A percentile compares a stretch with the other conserved stretches of the same genome.
phyloP scores from a whole-genome alignment of 1,139 yeast species.

The Protomyces pachydermus region DNA sequence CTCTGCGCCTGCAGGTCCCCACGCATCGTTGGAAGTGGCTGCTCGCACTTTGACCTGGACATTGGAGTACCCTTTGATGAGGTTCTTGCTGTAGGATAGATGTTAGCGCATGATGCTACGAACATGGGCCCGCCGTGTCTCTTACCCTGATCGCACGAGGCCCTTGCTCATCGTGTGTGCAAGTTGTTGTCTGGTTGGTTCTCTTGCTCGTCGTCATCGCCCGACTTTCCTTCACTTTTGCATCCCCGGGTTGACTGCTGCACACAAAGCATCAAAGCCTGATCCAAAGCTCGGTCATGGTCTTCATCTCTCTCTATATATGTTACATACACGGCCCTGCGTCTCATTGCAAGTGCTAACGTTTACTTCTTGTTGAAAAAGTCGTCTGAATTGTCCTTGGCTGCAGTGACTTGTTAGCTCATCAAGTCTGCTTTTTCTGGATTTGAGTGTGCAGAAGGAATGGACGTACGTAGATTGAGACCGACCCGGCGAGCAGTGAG shows the following conservation, averaged over 20 bases:
- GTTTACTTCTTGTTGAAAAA: constrained; percentile 4
- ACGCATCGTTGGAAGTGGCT: constrained; percentile 86
- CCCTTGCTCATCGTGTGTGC: constrained; percentile 12
- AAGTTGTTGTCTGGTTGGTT: background rate
- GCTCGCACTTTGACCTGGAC: constrained; percentile 86
- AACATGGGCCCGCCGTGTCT: too few species aligned
- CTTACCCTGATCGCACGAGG: constrained; percentile 18
- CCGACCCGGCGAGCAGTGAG: constrained; percentile 86
- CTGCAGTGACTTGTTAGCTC: background rate
- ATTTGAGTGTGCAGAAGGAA: background rate
- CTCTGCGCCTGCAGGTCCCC: constrained; percentile 75
- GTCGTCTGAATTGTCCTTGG: constrained; percentile 38
- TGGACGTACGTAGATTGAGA: constrained; percentile 48
- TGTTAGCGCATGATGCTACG: background rate
- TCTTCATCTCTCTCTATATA: background rate
- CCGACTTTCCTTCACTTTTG: background rate
- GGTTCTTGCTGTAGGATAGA: constrained; percentile 2
- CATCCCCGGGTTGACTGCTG: background rate
- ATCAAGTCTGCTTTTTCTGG: background rate
- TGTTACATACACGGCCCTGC: background rate
- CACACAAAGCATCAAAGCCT: background rate
- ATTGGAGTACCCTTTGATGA: constrained; percentile 50
- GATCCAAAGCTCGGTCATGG: too few species aligned
- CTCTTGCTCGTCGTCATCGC: background rate
- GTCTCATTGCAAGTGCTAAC: background rate